Conservation (phyloP, 352 stramenopile genomes). For the Globisporangium solare region DNA sequence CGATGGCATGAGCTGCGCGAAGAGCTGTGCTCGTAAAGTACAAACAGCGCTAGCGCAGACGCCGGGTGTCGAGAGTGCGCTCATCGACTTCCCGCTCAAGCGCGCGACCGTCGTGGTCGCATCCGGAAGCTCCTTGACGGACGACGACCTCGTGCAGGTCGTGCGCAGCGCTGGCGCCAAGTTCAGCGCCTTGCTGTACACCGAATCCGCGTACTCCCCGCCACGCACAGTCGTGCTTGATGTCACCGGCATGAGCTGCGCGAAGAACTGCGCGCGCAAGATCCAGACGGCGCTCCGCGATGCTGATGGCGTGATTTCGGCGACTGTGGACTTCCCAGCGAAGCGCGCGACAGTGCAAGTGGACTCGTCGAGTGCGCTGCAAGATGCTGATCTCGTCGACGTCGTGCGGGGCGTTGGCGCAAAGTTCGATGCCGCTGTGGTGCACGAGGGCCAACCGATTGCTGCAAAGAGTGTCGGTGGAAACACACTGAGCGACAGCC, state of each 20-base stretch:
- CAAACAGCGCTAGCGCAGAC: conserved; percentile 45
- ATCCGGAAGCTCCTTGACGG: conserved; percentile 35
- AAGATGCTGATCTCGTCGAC: conserved; percentile 52
- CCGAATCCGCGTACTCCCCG: conserved; percentile 3
- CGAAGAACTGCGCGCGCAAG: conserved; percentile 66
- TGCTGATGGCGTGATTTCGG: conserved; percentile 55
- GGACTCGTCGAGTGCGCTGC: conserved; percentile 50
- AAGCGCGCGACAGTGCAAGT: conserved; percentile 62
- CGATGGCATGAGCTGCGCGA: conserved; percentile 76
- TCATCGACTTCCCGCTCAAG: conserved; percentile 67
- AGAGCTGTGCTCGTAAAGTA: conserved; percentile 77
- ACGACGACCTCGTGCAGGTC: conserved; percentile 53
- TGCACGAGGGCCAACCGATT: neutral
- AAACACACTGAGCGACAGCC: conserved; percentile 5
- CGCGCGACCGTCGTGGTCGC: conserved; percentile 56
- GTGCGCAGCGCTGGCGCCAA: conserved; percentile 46
- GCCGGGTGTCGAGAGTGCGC: conserved; percentile 45
- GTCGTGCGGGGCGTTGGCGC: conserved; percentile 31
- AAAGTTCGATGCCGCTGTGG: conserved; percentile 42
- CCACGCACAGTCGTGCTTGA: conserved; percentile 43
- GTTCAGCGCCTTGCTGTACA: conserved; percentile 57
- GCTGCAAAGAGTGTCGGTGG: neutral
- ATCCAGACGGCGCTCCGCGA: conserved; percentile 57
- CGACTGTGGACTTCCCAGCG: conserved; percentile 60
- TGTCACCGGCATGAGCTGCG: conserved; percentile 65